Percentiles rank a stretch among this genome's conserved stretches.
These are phyloP conservation scores for Torrubiella hemipterigena DNA, from an alignment of 2,329 filamentous ascomycete genomes.

Conservation along the genomic window DNA sequence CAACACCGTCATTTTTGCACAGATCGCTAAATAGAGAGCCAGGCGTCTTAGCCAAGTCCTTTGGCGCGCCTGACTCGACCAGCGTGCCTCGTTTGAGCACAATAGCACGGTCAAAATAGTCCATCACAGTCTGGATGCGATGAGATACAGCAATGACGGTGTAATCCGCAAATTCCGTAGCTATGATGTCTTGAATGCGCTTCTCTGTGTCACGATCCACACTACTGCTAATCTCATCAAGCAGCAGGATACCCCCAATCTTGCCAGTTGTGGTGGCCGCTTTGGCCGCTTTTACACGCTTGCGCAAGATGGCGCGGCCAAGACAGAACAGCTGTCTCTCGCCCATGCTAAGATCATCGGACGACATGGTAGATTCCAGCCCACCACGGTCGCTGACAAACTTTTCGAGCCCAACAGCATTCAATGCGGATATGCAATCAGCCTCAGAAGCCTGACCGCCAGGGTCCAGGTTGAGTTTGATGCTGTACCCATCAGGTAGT, in stretches of 20 bases:
- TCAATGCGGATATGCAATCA: slow-evolving; percentile 22
- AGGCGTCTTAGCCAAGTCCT: no score
- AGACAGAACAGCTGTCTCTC: background rate
- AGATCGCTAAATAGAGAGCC: no score
- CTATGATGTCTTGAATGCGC: background rate
- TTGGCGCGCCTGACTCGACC: background rate
- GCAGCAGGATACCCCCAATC: background rate
- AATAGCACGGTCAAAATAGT: background rate
- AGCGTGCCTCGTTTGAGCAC: background rate
- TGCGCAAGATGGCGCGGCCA: background rate
- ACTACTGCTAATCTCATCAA: background rate
- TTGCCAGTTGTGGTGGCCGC: no score
- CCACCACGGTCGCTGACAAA: slow-evolving; percentile 22
- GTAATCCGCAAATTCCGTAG: background rate
- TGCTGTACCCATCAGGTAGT: slow-evolving; percentile 27
- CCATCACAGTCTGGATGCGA: background rate
- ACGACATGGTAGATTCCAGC: slow-evolving; percentile 24
- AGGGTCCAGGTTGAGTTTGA: slow-evolving; percentile 31
- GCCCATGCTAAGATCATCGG: slow-evolving; percentile 33
- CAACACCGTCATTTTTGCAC: no score
- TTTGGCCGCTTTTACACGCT: no score
- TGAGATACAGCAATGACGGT: background rate
- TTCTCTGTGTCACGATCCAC: background rate
- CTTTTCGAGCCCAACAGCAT: slow-evolving; percentile 19
- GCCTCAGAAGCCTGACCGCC: slow-evolving; percentile 14